A percentile compares a stretch with the other conserved stretches of the same genome.
Conservation (phyloP, 352 stramenopile genomes). For the Blastocystis sp. region DNA sequence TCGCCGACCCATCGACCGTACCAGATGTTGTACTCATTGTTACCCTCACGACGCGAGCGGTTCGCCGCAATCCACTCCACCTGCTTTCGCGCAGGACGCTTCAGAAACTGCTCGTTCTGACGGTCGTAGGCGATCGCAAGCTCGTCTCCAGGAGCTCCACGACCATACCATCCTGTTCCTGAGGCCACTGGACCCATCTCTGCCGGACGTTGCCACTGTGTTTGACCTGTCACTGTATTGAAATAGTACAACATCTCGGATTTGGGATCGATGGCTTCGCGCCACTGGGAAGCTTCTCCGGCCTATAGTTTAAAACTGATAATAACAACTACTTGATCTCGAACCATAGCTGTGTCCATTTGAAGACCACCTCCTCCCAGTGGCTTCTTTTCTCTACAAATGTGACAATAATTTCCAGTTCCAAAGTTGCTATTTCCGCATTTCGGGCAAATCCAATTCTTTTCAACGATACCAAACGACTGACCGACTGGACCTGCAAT, state of each 20-base stretch:
- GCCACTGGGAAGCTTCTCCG: constrained; percentile 69
- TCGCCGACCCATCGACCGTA: constrained; percentile 86
- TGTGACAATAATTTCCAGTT: constrained; percentile 60
- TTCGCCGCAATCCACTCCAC: constrained; percentile 78
- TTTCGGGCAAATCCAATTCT: constrained; percentile 62
- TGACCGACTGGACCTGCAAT: constrained; percentile 51
- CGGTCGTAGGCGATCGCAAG: constrained; percentile 74
- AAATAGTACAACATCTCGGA: constrained; percentile 87
- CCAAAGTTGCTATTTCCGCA: constrained; percentile 57
- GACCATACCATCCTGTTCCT: constrained; percentile 83
- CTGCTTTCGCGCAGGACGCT: constrained; percentile 79
- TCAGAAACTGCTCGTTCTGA: constrained; percentile 77
- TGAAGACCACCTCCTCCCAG: constrained; percentile 29
- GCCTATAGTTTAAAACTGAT: neutral
- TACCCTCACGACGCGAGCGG: constrained; percentile 77
- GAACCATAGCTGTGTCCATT: constrained; percentile 54
- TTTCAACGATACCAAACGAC: constrained; percentile 56
- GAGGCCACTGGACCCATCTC: constrained; percentile 83
- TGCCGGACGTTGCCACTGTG: constrained; percentile 79
- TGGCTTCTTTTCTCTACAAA: constrained; percentile 60
- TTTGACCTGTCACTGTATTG: constrained; percentile 77
- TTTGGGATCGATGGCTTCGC: constrained; percentile 80
- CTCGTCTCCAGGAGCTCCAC: constrained; percentile 74
- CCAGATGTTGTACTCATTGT: constrained; percentile 89
- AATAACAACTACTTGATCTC: constrained; percentile 10